phyloP scores from a whole-genome alignment of 2,329 filamentous ascomycete species.

The Exserohilum turcica region DNA sequence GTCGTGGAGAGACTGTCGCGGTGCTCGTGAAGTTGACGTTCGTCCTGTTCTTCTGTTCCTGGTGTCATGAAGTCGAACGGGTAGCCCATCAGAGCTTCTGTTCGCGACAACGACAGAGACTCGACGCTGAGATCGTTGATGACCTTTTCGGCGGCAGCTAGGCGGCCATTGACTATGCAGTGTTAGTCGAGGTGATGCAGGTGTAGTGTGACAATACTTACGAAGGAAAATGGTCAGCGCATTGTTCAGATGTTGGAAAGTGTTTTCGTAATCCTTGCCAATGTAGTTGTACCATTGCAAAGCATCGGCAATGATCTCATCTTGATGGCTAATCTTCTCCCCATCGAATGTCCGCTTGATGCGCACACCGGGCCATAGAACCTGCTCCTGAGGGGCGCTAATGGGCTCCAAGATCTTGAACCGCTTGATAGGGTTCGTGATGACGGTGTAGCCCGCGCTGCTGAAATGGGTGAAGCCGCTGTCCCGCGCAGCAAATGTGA shows the following conservation, averaged over 20 bases:
- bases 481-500: slow-evolving; percentile 48
- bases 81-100: slow-evolving; percentile 49
- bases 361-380: slow-evolving; percentile 61
- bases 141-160: slow-evolving; percentile 62
- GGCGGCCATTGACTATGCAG: slow-evolving; percentile 51
- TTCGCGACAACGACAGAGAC: slow-evolving; percentile 50
- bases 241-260: slow-evolving; percentile 70
- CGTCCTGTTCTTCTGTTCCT: slow-evolving; percentile 37
- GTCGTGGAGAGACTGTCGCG: slow-evolving; percentile 26
- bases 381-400: slow-evolving; percentile 44
- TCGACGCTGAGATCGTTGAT: slow-evolving; percentile 57
- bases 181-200: slow-evolving; percentile 21
- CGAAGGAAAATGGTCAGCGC: slow-evolving; percentile 85
- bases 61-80: slow-evolving; percentile 40
- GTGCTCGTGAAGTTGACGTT: slow-evolving; percentile 24
- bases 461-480: slow-evolving; percentile 37
- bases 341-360: slow-evolving; percentile 72
- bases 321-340: slow-evolving; percentile 59
- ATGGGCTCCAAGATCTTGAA: slow-evolving; percentile 58
- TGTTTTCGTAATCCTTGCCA: slow-evolving; percentile 62
- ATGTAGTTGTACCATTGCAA: slow-evolving; percentile 85
- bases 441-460: slow-evolving; percentile 19
- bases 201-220: slow-evolving; percentile 58
- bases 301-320: slow-evolving; percentile 76
- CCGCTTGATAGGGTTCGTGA: slow-evolving; percentile 35